Evolutionary conservation across 805 yeast species (phyloP).

Genomic region (Jamesozyma rosinii): DNA sequence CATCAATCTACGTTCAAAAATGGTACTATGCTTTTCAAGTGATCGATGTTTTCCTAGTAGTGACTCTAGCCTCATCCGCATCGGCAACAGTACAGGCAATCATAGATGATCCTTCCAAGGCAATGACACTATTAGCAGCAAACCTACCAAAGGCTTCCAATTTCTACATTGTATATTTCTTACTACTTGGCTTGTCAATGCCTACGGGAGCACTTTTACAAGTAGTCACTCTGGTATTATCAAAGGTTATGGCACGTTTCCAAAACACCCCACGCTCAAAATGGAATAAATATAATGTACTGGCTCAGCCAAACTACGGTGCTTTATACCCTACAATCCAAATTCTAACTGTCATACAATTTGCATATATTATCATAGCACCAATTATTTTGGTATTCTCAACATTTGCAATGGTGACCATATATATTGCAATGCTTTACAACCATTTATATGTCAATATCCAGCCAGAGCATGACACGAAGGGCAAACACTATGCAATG

Average conservation of each 20-base stretch:
- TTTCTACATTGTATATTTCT: conserved; percentile 75
- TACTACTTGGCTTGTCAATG: conserved; percentile 71
- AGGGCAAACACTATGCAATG: conserved; percentile 66
- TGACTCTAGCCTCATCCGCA: conserved; percentile 76
- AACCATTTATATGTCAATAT: conserved; percentile 53
- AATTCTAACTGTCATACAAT: conserved; percentile 59
- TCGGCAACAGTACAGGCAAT: conserved; percentile 65
- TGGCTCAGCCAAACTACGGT: conserved; percentile 72
- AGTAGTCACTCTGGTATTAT: conserved; percentile 60
- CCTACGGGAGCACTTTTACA: conserved; percentile 74
- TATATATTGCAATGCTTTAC: conserved; percentile 56
- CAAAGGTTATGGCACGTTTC: conserved; percentile 62
- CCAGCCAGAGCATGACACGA: conserved; percentile 45
- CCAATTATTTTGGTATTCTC: conserved; percentile 65
- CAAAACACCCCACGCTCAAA: conserved; percentile 87
- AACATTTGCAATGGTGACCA: conserved; percentile 45
- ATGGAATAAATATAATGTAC: conserved; percentile 65
- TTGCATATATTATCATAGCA: conserved; percentile 71
- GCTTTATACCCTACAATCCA: conserved; percentile 71
- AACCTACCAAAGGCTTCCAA: conserved; percentile 86
- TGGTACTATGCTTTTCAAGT: conserved; percentile 90
- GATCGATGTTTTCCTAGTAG: conserved; percentile 77
- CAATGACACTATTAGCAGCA: conserved; percentile 64
- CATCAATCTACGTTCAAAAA: conserved; percentile 74
- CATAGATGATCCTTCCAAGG: conserved; percentile 53